Evolutionary conservation across 2,329 filamentous ascomycete species (phyloP).

Genomic region (Ophiostoma quercus): DNA sequence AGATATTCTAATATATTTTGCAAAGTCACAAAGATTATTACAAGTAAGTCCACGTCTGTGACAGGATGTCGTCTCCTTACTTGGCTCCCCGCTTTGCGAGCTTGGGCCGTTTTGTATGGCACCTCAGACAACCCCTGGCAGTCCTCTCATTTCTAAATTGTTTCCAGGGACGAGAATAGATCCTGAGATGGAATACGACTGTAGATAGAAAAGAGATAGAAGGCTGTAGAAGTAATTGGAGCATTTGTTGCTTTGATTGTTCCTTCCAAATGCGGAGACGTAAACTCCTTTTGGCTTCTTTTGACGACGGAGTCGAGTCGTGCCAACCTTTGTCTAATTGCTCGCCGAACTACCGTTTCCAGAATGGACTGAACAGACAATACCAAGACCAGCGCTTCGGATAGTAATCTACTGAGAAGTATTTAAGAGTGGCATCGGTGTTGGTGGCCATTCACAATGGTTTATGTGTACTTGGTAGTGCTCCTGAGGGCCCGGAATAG

Average conservation of each 20-base stretch:
- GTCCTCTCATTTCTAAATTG: background rate
- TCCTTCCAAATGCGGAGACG: conserved; percentile 3
- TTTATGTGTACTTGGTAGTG: background rate
- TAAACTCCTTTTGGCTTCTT: background rate
- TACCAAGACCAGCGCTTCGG: conserved; percentile 1
- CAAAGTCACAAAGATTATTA: no score
- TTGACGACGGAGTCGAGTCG: background rate
- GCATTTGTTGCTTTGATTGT: background rate
- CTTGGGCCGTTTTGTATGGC: background rate
- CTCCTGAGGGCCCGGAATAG: background rate
- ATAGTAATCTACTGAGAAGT: background rate
- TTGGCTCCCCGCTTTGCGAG: conserved; percentile 9
- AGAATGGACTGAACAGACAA: background rate
- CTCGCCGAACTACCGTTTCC: background rate
- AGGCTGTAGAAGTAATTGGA: background rate
- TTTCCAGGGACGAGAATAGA: background rate
- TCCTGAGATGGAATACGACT: background rate
- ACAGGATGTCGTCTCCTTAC: background rate
- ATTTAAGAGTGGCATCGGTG: background rate
- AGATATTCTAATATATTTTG: no score
- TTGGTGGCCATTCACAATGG: background rate
- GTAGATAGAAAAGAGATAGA: background rate
- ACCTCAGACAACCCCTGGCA: conserved; percentile 9
- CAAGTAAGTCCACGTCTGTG: background rate
- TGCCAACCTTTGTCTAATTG: background rate